Evolutionary conservation across 208 protist species (phyloP).

Genomic region (Herpetomonas tarakana): DNA sequence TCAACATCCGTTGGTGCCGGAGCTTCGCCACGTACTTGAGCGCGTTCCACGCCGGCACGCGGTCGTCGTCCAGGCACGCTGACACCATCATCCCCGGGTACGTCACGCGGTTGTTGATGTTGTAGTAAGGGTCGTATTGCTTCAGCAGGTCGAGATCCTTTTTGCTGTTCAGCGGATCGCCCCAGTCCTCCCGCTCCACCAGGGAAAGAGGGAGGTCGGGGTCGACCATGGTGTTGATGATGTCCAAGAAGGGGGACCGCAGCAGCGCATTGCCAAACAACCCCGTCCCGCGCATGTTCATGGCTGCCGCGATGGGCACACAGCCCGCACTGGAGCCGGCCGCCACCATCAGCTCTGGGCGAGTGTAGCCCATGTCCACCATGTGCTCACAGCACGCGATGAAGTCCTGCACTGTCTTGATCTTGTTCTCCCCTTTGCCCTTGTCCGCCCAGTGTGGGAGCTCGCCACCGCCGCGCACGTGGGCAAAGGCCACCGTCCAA

Average conservation of each 20-base stretch:
- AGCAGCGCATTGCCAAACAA: conserved; percentile 86
- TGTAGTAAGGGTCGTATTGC: conserved; percentile 88
- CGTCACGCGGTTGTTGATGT: conserved; percentile 88
- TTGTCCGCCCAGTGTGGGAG: conserved; percentile 79
- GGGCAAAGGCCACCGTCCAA: conserved; percentile 89
- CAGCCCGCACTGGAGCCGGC: conserved; percentile 92
- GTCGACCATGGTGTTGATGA: conserved; percentile 93
- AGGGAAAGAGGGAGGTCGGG: conserved; percentile 87
- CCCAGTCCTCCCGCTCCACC: conserved; percentile 93
- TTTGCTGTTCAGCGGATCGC: conserved; percentile 84
- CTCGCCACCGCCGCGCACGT: conserved; percentile 93
- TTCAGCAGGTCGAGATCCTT: conserved; percentile 61
- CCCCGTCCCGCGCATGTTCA: conserved; percentile 87
- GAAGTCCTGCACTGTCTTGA: conserved; percentile 91
- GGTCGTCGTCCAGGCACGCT: conserved; percentile 86
- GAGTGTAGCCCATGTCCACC: conserved; percentile 85
- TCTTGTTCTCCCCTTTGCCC: conserved; percentile 79
- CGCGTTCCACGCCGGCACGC: conserved; percentile 86
- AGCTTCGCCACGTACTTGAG: conserved; percentile 90
- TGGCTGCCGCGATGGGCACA: conserved; percentile 90
- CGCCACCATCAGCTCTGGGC: conserved; percentile 83
- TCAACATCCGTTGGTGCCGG: conserved; percentile 70
- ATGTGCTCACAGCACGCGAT: conserved; percentile 92
- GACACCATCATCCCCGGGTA: conserved; percentile 92
- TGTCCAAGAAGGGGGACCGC: conserved; percentile 93